Conservation (phyloP, 2,329 filamentous ascomycete genomes). For the Cyanodermella asteris region DNA sequence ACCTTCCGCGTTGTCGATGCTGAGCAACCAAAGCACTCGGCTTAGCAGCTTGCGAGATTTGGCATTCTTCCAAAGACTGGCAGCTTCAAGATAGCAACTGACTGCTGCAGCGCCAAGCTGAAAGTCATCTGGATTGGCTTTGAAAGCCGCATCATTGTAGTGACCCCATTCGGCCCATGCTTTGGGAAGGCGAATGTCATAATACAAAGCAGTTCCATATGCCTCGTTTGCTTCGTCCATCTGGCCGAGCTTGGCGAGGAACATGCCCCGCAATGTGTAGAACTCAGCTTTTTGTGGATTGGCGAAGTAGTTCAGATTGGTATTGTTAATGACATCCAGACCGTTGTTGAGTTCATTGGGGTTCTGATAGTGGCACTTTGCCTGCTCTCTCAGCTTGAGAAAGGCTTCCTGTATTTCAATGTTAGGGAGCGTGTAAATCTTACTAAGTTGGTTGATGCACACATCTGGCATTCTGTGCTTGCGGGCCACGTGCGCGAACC, state of each 20-base stretch:
- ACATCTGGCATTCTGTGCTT: slow-evolving; percentile 95
- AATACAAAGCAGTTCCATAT: slow-evolving; percentile 86
- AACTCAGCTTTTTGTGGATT: slow-evolving; percentile 94
- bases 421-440: slow-evolving; percentile 95
- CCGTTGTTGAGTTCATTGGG: slow-evolving; percentile 77
- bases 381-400: slow-evolving; percentile 92
- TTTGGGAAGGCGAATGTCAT: slow-evolving; percentile 85
- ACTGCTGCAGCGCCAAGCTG: slow-evolving; percentile 75
- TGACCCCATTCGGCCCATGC: slow-evolving; percentile 99
- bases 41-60: slow-evolving; percentile 89
- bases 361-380: slow-evolving; percentile 97
- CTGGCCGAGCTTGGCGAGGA: slow-evolving; percentile 79
- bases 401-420: slow-evolving; percentile 99
- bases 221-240: slow-evolving; percentile 82
- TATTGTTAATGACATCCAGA: slow-evolving; percentile 97
- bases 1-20: slow-evolving; percentile 72
- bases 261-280: slow-evolving; percentile 98
- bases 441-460: slow-evolving; percentile 87
- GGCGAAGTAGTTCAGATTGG: slow-evolving; percentile 96
- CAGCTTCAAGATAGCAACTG: slow-evolving; percentile 88
- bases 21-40: slow-evolving; percentile 84
- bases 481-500: slow-evolving; percentile 89
- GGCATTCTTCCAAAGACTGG: slow-evolving; percentile 87
- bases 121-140: slow-evolving; percentile 63
- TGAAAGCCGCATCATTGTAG: slow-evolving; percentile 93